These are phyloP conservation scores for Boletus rubropictus DNA, from an alignment of 768 basidiomycete species.

Conservation along the genomic window DNA sequence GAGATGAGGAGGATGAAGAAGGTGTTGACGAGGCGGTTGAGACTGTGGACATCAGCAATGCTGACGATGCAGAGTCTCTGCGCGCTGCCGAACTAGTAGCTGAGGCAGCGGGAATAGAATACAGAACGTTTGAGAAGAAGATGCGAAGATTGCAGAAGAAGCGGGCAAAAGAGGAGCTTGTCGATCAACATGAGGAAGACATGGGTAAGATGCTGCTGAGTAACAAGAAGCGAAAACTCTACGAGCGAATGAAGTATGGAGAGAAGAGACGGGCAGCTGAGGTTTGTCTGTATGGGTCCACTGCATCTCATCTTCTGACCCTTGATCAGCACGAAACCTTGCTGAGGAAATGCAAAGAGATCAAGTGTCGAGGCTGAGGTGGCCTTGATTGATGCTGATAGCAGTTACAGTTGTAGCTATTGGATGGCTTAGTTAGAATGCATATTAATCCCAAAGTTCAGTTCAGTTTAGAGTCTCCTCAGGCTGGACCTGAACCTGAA, in stretches of 20 bases:
- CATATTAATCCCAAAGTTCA: no score
- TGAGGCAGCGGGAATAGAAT: constrained; percentile 81
- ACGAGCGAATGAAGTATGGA: constrained; percentile 88
- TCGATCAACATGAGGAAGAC: constrained; percentile 54
- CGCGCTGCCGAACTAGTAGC: constrained; percentile 89
- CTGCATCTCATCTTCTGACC: constrained; percentile 7
- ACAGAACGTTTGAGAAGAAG: constrained; percentile 70
- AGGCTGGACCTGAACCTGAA: no score
- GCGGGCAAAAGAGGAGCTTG: constrained; percentile 28
- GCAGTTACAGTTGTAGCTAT: no score
- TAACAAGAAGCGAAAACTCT: constrained; percentile 88
- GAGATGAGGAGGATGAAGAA: constrained; percentile 19
- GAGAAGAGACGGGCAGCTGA: constrained; percentile 71
- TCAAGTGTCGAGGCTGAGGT: constrained; percentile 39
- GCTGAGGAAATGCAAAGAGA: constrained; percentile 50
- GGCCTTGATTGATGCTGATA: neutral
- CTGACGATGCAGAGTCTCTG: constrained; percentile 59
- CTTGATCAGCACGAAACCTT: constrained; percentile 50
- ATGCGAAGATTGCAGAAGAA: constrained; percentile 55
- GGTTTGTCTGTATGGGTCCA: constrained; percentile 44
- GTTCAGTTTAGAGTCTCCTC: no score
- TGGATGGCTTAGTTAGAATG: no score
- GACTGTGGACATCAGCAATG: constrained; percentile 29
- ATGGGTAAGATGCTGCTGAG: constrained; percentile 99
- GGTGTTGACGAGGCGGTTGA: constrained; percentile 25